Evolutionary conservation across 768 basidiomycete species (phyloP).

Genomic region (Trametes coccinea): DNA sequence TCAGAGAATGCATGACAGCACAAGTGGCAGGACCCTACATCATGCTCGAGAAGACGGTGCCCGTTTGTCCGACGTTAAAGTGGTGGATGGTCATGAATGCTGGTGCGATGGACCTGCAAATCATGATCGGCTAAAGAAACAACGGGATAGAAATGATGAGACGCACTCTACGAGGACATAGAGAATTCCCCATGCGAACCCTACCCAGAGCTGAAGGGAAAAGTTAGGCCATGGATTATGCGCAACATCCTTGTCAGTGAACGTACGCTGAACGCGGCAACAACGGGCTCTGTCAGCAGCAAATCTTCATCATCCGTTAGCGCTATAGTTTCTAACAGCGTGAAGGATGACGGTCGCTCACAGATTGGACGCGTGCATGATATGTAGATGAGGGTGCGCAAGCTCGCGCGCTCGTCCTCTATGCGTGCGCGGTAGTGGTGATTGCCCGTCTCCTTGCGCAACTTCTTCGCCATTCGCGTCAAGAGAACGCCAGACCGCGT

Average conservation of each 20-base stretch:
- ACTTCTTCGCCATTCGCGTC: slow-evolving; percentile 56
- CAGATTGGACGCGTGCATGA: slow-evolving; percentile 73
- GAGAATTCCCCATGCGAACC: slow-evolving; percentile 75
- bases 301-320: slow-evolving; percentile 44
- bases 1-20: neutral
- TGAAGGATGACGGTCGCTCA: slow-evolving; percentile 37
- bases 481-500: slow-evolving; percentile 75
- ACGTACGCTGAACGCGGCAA: slow-evolving; percentile 69
- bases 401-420: slow-evolving; percentile 60
- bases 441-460: slow-evolving; percentile 68
- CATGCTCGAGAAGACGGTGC: slow-evolving; percentile 59
- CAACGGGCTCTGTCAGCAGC: slow-evolving; percentile 71
- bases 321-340: neutral
- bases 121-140: neutral
- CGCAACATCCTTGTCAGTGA: neutral
- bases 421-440: slow-evolving; percentile 58
- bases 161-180: slow-evolving; percentile 64
- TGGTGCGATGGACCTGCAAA: slow-evolving; percentile 51
- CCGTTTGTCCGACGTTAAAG: slow-evolving; percentile 60
- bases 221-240: slow-evolving; percentile 21
- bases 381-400: slow-evolving; percentile 62
- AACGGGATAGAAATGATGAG: neutral
- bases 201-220: slow-evolving; percentile 58
- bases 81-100: slow-evolving; percentile 57
- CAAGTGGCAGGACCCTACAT: slow-evolving; percentile 40